A percentile compares a stretch with the other conserved stretches of the same genome.
Conservation (phyloP, 1,284 basidiomycete species). For the Papiliotrema nemorosa region DNA sequence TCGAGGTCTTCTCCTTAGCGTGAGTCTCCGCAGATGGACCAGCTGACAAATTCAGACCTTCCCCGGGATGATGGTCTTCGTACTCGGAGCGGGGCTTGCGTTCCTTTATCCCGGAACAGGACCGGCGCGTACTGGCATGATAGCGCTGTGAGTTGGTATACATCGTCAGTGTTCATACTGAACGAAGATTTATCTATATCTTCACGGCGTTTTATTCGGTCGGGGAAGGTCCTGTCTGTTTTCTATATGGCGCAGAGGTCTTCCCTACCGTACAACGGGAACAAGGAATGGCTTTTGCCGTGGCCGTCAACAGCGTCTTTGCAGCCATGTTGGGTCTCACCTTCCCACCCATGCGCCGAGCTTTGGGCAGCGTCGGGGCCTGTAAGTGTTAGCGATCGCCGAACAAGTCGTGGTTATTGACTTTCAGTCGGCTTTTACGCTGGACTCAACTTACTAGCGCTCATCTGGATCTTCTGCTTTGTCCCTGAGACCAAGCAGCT, state of each 20-base stretch:
- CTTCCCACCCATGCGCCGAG: constrained; percentile 61
- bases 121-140: constrained; percentile 39
- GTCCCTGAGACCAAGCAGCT: constrained; percentile 65
- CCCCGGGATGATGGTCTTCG: constrained; percentile 48
- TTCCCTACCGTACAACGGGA: constrained; percentile 55
- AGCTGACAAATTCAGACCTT: too few species aligned
- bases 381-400: too few species aligned
- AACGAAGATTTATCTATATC: constrained; percentile 53
- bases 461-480: constrained; percentile 44
- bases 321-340: constrained; percentile 34
- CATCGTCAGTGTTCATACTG: constrained; percentile 18
- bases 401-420: too few species aligned
- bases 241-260: constrained; percentile 53
- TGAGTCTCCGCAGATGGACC: too few species aligned
- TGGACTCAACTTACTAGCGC: constrained; percentile 53
- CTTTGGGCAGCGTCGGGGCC: constrained; percentile 67
- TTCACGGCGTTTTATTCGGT: constrained; percentile 47
- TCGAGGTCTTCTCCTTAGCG: constrained; percentile 59
- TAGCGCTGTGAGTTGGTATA: constrained; percentile 32
- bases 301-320: constrained; percentile 29
- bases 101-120: constrained; percentile 15
- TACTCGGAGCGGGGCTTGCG: constrained; percentile 46
- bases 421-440: constrained; percentile 35
- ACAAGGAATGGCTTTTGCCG: constrained; percentile 55
- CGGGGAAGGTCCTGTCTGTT: constrained; percentile 74